Base-by-base conservation (phyloP, 306 rosid genomes). In the Sicyos baderoa region DNA sequence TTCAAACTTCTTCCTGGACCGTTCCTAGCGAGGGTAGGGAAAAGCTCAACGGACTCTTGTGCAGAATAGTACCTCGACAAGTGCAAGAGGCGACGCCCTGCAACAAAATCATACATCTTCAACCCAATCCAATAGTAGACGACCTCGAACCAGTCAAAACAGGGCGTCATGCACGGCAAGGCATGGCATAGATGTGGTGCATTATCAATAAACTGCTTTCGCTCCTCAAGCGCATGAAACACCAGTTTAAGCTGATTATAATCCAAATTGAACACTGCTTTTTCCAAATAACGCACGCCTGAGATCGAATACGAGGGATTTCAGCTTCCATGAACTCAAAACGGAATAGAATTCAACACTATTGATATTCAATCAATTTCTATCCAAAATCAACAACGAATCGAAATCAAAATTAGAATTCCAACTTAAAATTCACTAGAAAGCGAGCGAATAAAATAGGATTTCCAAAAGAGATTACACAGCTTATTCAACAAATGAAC, bases 261-360 rank as follows among this genome's bases (percentile, higher is more conserved):
- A 84, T 94, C 99, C 71, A 94, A 74, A 79, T 81, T 94, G 75
- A 94, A 88, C 45, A 94, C 94, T 6, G 99, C 99, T 82, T 94
- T 94, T 90, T 94, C 99, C 87, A 94, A 83, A 78, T 94, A 94
- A 18, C 99, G 88, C 52, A 94, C 99, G 42, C 99, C 99, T 94
- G 65, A 76, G 21, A 66, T 12, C 17, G 55, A 66, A 61, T 76
- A 76, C 57, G 57, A 80, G 72, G 68, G 32, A 52, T 45, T 53
- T 55, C 22, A 35, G 68, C 35, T 65, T 19, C 68, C 57, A 71
- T 19, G 12, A 56, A 74, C 76, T 37, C 15, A 6, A 77, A 25
- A 19, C 14, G 61, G 45, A 82, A 45, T 23, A 44, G 35, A 64
- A 18, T 19, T 64, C 8, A 11, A 64, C 11, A 1, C 15, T 44